Conservation (phyloP, 1,139 yeast species). For the Candida sp. region DNA sequence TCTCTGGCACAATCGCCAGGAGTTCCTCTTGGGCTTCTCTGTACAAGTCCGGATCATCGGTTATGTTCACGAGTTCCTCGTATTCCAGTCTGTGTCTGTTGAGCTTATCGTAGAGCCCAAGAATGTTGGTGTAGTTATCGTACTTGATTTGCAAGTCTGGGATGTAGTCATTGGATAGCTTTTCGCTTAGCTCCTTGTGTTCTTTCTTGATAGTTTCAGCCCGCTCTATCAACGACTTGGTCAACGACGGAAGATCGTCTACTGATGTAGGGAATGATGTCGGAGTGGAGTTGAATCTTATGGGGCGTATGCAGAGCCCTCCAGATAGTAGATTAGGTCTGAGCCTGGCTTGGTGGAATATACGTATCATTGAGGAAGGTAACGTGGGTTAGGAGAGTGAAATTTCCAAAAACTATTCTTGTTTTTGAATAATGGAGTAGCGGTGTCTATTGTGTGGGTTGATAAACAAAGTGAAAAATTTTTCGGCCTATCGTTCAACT, state of each 20-base stretch:
- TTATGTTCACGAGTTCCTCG: slow-evolving; percentile 39
- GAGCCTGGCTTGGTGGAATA: not conserved
- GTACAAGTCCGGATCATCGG: slow-evolving; percentile 26
- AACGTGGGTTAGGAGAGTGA: not conserved
- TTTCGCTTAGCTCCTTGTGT: slow-evolving; percentile 48
- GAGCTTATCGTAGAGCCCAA: slow-evolving; percentile 49
- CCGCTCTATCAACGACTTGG: slow-evolving; percentile 65
- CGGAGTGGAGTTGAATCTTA: slow-evolving; percentile 1
- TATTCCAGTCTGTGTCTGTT: slow-evolving; percentile 40
- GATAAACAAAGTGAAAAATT: not conserved
- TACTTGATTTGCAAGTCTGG: slow-evolving; percentile 15
- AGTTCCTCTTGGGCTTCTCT: slow-evolving; percentile 31
- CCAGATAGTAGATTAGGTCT: not conserved
- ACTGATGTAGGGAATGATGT: not conserved
- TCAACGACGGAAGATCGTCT: slow-evolving; percentile 32
- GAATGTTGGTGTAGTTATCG: slow-evolving; percentile 27
- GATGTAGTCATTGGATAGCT: slow-evolving; percentile 17
- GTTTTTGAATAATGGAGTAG: not conserved
- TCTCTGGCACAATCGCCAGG: slow-evolving; percentile 35
- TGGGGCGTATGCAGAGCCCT: not conserved
- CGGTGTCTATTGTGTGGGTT: not conserved
- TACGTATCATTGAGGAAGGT: not conserved
- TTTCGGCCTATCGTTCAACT: not conserved
- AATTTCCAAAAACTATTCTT: not conserved
- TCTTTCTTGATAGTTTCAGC: slow-evolving; percentile 61